Evolutionary conservation across 306 rosid genomes (phyloP), one percentile per base, ranked within the genome.

Genomic region (Vicia villosa): DNA sequence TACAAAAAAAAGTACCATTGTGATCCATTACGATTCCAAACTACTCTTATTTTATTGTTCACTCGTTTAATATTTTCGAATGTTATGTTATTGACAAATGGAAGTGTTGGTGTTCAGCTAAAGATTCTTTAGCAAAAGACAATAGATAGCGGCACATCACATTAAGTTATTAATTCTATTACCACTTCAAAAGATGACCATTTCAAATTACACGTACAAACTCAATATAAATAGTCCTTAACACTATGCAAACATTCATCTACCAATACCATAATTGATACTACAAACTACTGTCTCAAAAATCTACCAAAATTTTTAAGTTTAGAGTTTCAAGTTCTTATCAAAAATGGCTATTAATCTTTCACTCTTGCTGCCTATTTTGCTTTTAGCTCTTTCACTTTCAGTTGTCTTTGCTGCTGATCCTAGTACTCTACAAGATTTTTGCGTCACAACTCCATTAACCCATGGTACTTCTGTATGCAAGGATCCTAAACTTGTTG

Each of bases 401-500:
- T 79, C 76, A 14, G 7, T 50, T 68, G 68, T 40, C 41, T 38
- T 63, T 3, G 81, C 70, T 16, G 41, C 26, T 67, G 79, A 78
- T 45, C 13, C 37, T 5, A 65, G 60, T 37, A 11, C 76, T 67
- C 81, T 79, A 45, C 83, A 55, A 32, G 83, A 83, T 79, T 83
- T 83, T 58, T 83, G 86, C 15, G 86, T 83, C 14, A 72, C 81
- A 28, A 24, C 66, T 13, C 74, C 86, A 5, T 46, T 65, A 10
- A 50, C 16, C 28, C 74, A 69, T 73, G 85, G 85, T 82, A 78
- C 59, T 32, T 47, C 62, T 8, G 43, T 3, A 17, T 79, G 83
- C 79, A 82, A 82, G 73, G 83, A 82, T 40, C 67, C 83, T 0
- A 82, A 82, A 8, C 73, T 54, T 9, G 86, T 75, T 7, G 73